Conservation (phyloP, 2,329 filamentous ascomycete genomes). For the Verticillium nonalfalfae region DNA sequence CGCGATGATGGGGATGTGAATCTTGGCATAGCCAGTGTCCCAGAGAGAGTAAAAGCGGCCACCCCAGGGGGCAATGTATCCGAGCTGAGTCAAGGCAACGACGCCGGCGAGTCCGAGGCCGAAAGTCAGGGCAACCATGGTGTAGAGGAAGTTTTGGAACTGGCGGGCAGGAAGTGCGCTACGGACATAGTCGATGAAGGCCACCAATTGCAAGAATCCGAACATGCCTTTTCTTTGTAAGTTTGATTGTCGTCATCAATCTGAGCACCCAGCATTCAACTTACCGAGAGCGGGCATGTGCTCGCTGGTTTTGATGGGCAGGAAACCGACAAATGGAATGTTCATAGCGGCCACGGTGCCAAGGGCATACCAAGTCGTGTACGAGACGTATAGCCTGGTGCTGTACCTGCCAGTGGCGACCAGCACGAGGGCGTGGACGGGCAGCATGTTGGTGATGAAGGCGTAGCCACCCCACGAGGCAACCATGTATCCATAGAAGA, state of each 20-base stretch:
- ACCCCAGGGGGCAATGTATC: slow-evolving; percentile 94
- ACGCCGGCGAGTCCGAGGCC: slow-evolving; percentile 66
- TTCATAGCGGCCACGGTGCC: slow-evolving; percentile 98
- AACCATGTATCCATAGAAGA: slow-evolving; percentile 99
- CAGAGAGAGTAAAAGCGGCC: slow-evolving; percentile 98
- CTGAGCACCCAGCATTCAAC: slow-evolving; percentile 16
- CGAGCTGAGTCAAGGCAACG: slow-evolving; percentile 80
- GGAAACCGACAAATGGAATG: slow-evolving; percentile 96
- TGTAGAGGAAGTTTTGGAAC: slow-evolving; percentile 83
- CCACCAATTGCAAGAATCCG: slow-evolving; percentile 88
- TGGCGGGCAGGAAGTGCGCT: slow-evolving; percentile 86
- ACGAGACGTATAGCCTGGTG: slow-evolving; percentile 88
- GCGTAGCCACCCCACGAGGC: slow-evolving; percentile 99
- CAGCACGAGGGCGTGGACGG: slow-evolving; percentile 87
- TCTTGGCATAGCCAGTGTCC: slow-evolving; percentile 98
- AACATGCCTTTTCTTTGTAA: slow-evolving; percentile 64
- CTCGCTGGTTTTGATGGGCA: slow-evolving; percentile 93
- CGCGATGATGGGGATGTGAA: slow-evolving; percentile 98
- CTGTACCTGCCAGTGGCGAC: slow-evolving; percentile 97
- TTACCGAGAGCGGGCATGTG: slow-evolving; percentile 94
- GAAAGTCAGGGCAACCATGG: slow-evolving; percentile 69
- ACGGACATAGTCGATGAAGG: slow-evolving; percentile 84
- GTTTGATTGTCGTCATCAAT: not conserved
- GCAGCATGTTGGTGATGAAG: slow-evolving; percentile 97
- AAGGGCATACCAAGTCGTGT: slow-evolving; percentile 96